Percentiles rank a stretch among this genome's conserved stretches.
Evolutionary conservation across 768 basidiomycete species (phyloP).

Genomic region (Termitomyces sp.): DNA sequence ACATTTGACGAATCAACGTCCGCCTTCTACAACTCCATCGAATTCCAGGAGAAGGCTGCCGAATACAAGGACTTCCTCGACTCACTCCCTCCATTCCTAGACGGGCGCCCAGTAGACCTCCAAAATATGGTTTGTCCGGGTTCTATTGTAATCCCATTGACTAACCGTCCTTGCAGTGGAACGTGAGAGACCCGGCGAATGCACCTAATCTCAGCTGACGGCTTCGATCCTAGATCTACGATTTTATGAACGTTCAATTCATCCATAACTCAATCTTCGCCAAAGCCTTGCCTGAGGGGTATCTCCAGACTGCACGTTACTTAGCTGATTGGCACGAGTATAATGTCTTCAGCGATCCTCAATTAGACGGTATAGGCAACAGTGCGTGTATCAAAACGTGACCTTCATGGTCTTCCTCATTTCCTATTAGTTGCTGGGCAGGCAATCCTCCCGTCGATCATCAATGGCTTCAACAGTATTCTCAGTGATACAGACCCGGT

Average conservation of each 20-base stretch:
- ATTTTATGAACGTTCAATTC: conserved; percentile 68
- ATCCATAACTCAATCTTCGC: conserved; percentile 61
- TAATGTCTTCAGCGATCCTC: conserved; percentile 51
- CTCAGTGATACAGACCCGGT: conserved; percentile 42
- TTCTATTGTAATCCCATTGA: not conserved
- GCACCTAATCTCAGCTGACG: not conserved
- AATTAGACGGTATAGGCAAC: conserved; percentile 59
- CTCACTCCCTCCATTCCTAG: conserved; percentile 44
- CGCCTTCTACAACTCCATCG: conserved; percentile 49
- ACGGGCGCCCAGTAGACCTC: conserved; percentile 45
- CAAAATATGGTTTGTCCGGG: conserved; percentile 49
- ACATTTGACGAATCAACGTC: conserved; percentile 41
- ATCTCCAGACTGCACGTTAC: conserved; percentile 47
- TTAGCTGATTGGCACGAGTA: conserved; percentile 75
- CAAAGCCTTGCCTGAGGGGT: conserved; percentile 37
- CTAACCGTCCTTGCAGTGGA: conserved; percentile 24
- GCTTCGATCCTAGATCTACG: conserved; percentile 42
- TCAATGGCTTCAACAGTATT: conserved; percentile 49
- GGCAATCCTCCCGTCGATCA: conserved; percentile 56
- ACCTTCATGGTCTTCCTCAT: not conserved
- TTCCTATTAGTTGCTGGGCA: conserved; percentile 55
- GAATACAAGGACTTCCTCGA: conserved; percentile 44
- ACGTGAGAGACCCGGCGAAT: conserved; percentile 20
- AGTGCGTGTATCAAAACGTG: conserved; percentile 29
- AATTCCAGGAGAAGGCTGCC: conserved; percentile 39